Conservation (phyloP, 106 monocot species). For the Apostasia ramifera region DNA sequence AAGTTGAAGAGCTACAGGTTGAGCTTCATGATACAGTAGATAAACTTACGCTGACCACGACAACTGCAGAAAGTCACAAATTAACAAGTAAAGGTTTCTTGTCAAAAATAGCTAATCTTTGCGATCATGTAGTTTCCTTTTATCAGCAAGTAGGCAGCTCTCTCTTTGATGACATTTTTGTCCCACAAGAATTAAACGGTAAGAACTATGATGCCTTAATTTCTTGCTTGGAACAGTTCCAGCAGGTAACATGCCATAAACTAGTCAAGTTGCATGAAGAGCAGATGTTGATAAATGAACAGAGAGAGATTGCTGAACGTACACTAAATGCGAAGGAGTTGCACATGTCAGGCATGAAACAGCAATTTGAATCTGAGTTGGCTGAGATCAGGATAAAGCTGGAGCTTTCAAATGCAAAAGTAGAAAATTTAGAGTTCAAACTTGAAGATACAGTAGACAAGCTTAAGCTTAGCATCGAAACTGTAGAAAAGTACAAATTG, state of each 20-base stretch:
- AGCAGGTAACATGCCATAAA: slow-evolving; percentile 20
- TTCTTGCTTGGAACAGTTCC: slow-evolving; percentile 36
- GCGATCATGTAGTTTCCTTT: slow-evolving; percentile 16
- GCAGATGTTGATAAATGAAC: slow-evolving; percentile 33
- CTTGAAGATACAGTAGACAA: slow-evolving; percentile 49
- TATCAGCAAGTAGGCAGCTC: slow-evolving; percentile 19
- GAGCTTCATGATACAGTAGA: slow-evolving; percentile 43
- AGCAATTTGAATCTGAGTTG: slow-evolving; percentile 37
- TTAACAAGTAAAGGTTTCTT: slow-evolving; percentile 16
- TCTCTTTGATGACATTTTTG: slow-evolving; percentile 15
- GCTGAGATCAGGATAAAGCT: slow-evolving; percentile 36
- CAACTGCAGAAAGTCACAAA: slow-evolving; percentile 22
- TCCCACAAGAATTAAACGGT: slow-evolving; percentile 21
- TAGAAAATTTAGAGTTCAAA: slow-evolving; percentile 46
- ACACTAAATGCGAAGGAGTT: slow-evolving; percentile 26
- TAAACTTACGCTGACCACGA: slow-evolving; percentile 12
- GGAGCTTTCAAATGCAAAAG: slow-evolving; percentile 32
- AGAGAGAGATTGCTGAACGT: slow-evolving; percentile 25
- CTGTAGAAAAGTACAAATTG: slow-evolving; percentile 25
- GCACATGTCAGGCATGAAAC: slow-evolving; percentile 17
- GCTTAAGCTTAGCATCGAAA: slow-evolving; percentile 34
- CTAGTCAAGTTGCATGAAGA: slow-evolving; percentile 39
- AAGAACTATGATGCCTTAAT: slow-evolving; percentile 32
- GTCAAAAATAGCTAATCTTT: slow-evolving; percentile 21
- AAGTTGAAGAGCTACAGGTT: slow-evolving; percentile 32